Evolutionary conservation across 164 flowering plant genomes (phyloP), one percentile per base, ranked within the genome.

Genomic region (Stephania japonica): DNA sequence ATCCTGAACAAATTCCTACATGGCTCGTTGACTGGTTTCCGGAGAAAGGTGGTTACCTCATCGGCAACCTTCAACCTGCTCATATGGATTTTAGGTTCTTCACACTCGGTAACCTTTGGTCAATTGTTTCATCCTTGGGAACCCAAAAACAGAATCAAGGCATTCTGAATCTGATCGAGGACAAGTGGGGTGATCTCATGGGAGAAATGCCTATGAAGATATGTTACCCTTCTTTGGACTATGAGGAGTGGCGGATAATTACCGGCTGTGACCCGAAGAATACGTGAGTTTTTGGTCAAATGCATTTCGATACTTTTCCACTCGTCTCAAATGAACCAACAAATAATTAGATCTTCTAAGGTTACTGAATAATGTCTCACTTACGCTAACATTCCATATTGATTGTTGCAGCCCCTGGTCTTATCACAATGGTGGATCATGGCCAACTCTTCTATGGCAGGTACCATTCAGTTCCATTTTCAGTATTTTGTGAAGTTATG

Each of bases 361-460:
- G 38, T 4, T 32, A 32, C 38, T 32, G 38, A 10, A 42, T 65
- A 72, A 59, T n/a, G n/a, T 18, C 11, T 16, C 49, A 62, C 18
- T 72, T 24, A 62, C 6, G 38, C 71, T 23, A 0, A 19, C 56
- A 42, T 47, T 21, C 65, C 47, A 72, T 23, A 66, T 71, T 77
- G 49, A 42, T 42, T 79, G 19, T 77, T 86, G 77, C 90, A 93
- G 98, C 53, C 90, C 98, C 32, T 93, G 95, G 98, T 93, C 98
- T 42, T 93, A 93, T 84, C 98, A 93, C 66, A 93, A 93, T 81
- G 93, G 97, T 65, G 98, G 98, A 68, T 93, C 97, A 50, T 93
- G 98, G 98, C 97, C 98, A 14, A 91, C 97, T 0, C 92, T 93
- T 21, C 76, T 91, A 59, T 93, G 98, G 98, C 97, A 93, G 97